Base-by-base conservation (phyloP, 352 stramenopile genomes). In the Thalassiosira hispida region DNA sequence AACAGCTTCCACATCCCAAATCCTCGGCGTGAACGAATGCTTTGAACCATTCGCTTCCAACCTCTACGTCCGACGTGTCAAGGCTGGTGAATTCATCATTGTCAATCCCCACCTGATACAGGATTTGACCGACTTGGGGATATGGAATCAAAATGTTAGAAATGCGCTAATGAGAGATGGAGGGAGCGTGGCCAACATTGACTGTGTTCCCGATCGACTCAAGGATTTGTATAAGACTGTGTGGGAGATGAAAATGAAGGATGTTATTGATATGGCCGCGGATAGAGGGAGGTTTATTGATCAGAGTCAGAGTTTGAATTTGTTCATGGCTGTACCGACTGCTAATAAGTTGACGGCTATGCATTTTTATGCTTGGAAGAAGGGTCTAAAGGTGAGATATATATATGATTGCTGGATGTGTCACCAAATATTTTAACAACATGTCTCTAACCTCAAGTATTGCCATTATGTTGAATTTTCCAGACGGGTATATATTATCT, bases 401-500 rank as follows among this genome's bases (percentile, higher is more conserved):
- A 42, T 61, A 23, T 61, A 23, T 12, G 2, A 29, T 38, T 38
- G 31, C 1, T 16, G n/a, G 25, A 27, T 27, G 51, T 64, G n/a
- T 33, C 2, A 49, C 3, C 20, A 16, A 27, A 12, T 1, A 40
- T 61, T 46, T 18, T 53, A 53, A n/a, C 42, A 25, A 1, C 14
- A 18, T 9, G 52, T 49, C 42, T 12, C 56, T 52, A 33, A 42
- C 14, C n/a, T n/a, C n/a, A n/a, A n/a, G n/a, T n/a, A n/a, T n/a
- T n/a, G n/a, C n/a, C n/a, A n/a, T n/a, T n/a, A n/a, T n/a, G n/a
- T n/a, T n/a, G n/a, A n/a, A n/a, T n/a, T n/a, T 18, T 6, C 57
- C 98, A 99, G 94, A 99, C 97, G 18, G 97, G 97, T 44, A 98
- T 99, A 95, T 99, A 99, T 91, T 99, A 99, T 91, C 94, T 99